A percentile compares a stretch with the other conserved stretches of the same genome.
These are phyloP conservation scores for Gossypium schwendimanii DNA, from an alignment of 441 rosid species.

Conservation along the genomic window DNA sequence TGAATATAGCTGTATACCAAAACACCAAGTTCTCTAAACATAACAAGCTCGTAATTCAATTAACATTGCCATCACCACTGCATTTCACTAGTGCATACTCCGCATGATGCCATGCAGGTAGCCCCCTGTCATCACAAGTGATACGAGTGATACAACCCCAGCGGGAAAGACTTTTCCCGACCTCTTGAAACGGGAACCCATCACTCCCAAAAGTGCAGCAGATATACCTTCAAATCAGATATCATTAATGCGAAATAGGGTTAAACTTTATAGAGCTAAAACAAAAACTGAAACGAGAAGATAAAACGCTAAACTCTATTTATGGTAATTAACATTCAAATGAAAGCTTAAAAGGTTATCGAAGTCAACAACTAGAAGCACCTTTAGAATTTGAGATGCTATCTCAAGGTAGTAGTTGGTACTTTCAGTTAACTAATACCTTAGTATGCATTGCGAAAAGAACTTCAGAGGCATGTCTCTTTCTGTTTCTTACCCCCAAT, in stretches of 20 bases:
- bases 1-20: not conserved
- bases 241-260: not conserved
- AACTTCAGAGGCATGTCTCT: not conserved
- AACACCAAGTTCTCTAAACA: slow-evolving; percentile 1
- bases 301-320: not conserved
- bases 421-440: not conserved
- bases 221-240: slow-evolving; percentile 47
- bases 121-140: slow-evolving; percentile 76
- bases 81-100: slow-evolving; percentile 32
- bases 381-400: not conserved
- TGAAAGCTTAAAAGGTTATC: not conserved
- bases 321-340: not conserved
- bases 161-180: slow-evolving; percentile 78
- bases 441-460: not conserved
- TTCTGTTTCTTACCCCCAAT: not conserved
- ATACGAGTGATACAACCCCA: slow-evolving; percentile 72
- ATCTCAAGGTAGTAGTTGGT: not conserved
- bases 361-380: not conserved
- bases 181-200: slow-evolving; percentile 75
- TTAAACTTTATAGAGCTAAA: not conserved
- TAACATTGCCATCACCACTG: not conserved
- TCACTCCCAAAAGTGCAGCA: slow-evolving; percentile 61
- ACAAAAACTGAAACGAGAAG: not conserved
- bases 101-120: slow-evolving; percentile 74
- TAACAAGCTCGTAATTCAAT: not conserved